Base-by-base conservation (phyloP, 768 basidiomycete genomes). In the Pleurotus salmoneostramineus region DNA sequence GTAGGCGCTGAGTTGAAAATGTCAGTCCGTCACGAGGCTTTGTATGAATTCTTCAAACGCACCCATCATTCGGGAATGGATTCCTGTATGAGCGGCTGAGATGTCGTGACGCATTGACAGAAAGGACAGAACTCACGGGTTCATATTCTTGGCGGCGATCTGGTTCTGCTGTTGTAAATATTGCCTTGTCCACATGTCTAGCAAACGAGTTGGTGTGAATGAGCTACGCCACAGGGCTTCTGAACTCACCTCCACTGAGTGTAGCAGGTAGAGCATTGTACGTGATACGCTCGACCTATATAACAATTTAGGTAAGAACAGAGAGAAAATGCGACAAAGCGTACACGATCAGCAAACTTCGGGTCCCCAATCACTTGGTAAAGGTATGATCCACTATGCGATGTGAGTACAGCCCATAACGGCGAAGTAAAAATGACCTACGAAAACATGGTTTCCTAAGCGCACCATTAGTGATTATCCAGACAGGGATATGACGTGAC, bases 141-240 rank as follows among this genome's bases (percentile, higher is more conserved):
- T 77, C 82, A 83, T 83, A 61, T 83, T 83, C 67, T 78, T 75
- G 12, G 80, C 73, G 0, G 77, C 79, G 40, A 84, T 77, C 62
- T 84, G 83, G 61, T 83, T 85, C 64, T 81, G 78, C 62, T 84
- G 77, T 59, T 84, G 83, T 12, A 83, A 67, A 61, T 84, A 85
- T 64, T 84, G 82, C 11, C 80, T 72, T 0, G 80, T 76, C 82
- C 80, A 83, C 79, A 84, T 83, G 62, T 78, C 81, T 82, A 46
- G 7, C 49, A 40, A 8, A 40, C 8, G n/a, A 10, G n/a, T 40
- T 10, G 8, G 37, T 8, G n/a, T 40, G 37, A 65, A 62, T 58
- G 21, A 27, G 21, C 3, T 27, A 27, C 21, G 21, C 66, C 34
- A 69, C 68, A n/a, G 21, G 21, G 21, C 21, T 56, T 59, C 1